Base-by-base conservation (phyloP, 2,329 filamentous ascomycete species). In the Septoria petroselini region DNA sequence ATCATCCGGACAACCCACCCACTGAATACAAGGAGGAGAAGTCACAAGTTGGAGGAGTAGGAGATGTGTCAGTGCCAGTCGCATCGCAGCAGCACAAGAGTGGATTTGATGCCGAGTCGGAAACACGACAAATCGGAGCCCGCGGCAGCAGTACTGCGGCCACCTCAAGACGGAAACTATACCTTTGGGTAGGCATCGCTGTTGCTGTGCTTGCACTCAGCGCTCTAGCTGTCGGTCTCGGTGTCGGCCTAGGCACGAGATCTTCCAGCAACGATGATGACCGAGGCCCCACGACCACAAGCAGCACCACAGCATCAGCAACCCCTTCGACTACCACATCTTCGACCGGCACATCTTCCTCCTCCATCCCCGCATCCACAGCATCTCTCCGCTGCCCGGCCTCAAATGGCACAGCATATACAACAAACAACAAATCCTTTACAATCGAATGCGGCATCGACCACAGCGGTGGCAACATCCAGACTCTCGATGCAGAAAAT, bases 391-490 rank as follows among this genome's bases (percentile, higher is more conserved):
- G 17, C 11, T 65, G 62, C 38, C 62, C 62, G 0, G 30, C 41
- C 3, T 52, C 55, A 4, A 54, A 64, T 23, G 52, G 50, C 11
- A 59, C 48, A n/a, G 58, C 48, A 2, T 58, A 61, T 41, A 54
- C 50, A 4, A 55, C 50, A 7, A 60, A 53, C 33, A 55, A 56
- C 14, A 41, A 52, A 6, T 23, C 47, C 30, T 65, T 59, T 42
- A 23, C 56, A 21, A 56, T 65, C 33, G 57, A 62, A 30, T 66
- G 64, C 48, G 62, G 59, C 23, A 58, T 62, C 7, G 64, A 66
- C 34, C 58, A 65, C 39, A 41, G 55, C 7, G 64, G 54, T 4
- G 64, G 63, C 25, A 62, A 66, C 46, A 57, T 65, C 54, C 38
- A 41, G 6, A 50, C 29, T 11, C 50, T 55, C 2, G 52, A 42